Evolutionary conservation across 495 filamentous ascomycete species (phyloP).

Genomic region (Sordaria brevicollis): DNA sequence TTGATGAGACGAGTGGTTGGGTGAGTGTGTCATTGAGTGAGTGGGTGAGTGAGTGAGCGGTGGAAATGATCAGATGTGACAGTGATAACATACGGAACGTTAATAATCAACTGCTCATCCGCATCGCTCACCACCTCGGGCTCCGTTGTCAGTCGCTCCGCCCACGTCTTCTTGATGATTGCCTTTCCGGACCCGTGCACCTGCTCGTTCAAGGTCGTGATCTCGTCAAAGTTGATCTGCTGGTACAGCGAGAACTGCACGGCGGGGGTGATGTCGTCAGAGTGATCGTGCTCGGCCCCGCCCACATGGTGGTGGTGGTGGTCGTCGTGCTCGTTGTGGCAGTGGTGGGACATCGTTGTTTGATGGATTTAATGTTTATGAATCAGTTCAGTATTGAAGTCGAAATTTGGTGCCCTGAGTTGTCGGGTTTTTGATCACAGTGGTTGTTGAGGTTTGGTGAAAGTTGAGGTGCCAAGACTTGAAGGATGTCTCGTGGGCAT

Average conservation of each 20-base stretch:
- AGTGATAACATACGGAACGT: conserved; percentile 73
- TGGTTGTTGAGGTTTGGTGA: background rate
- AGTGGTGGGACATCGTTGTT: conserved; percentile 34
- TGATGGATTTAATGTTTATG: background rate
- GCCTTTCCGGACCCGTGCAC: conserved; percentile 54
- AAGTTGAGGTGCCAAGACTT: background rate
- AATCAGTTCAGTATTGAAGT: background rate
- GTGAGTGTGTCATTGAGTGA: conserved; percentile 13
- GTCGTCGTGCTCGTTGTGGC: conserved; percentile 19
- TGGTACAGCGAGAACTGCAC: conserved; percentile 80
- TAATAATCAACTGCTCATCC: conserved; percentile 89
- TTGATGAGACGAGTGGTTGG: too few species aligned
- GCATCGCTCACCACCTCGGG: conserved; percentile 75
- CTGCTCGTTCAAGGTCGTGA: conserved; percentile 78
- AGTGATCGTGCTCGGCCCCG: conserved; percentile 55
- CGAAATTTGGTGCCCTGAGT: background rate
- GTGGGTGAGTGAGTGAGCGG: background rate
- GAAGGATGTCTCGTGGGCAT: background rate
- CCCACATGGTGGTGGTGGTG: conserved; percentile 16
- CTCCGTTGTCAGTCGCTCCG: conserved; percentile 56
- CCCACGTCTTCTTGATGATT: conserved; percentile 85
- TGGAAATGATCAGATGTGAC: background rate
- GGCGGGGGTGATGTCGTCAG: conserved; percentile 84
- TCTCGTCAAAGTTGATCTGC: conserved; percentile 79
- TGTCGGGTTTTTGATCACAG: background rate